Evolutionary conservation across 305 asterid species (phyloP).

Genomic region (Nicotiana rustica): DNA sequence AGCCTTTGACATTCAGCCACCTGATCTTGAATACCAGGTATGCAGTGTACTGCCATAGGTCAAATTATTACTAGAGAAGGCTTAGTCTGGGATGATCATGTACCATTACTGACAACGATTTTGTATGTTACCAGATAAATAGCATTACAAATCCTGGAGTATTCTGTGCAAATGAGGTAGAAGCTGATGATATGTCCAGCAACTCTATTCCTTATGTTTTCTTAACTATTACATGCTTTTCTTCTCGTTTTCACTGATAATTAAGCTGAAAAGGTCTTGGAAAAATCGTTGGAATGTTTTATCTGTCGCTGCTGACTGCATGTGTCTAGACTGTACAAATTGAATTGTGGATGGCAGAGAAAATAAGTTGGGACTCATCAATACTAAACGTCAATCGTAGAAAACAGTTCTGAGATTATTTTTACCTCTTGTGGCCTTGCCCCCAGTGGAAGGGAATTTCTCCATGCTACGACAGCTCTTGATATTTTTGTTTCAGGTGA

Average conservation of each 20-base stretch:
- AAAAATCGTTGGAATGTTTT: not conserved
- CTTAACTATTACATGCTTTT: constrained; percentile 2
- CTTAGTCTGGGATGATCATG: constrained; percentile 9
- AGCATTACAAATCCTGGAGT: constrained; percentile 88
- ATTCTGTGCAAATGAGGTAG: constrained; percentile 83
- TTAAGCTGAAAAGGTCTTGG: not conserved
- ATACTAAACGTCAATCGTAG: not conserved
- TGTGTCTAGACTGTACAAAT: not conserved
- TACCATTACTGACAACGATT: constrained; percentile 31
- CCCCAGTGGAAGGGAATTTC: constrained; percentile 3
- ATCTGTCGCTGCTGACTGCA: not conserved
- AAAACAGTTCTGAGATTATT: not conserved
- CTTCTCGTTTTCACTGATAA: constrained; percentile 20
- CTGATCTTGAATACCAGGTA: constrained; percentile 77
- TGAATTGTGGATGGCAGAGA: not conserved
- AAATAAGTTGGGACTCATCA: not conserved
- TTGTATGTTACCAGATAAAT: constrained; percentile 57
- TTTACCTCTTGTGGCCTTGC: not conserved
- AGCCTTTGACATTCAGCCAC: constrained; percentile 65
- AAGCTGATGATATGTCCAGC: constrained; percentile 27
- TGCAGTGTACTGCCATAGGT: constrained; percentile 34
- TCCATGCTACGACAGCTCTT: constrained; percentile 32
- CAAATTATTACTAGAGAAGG: constrained; percentile 17
- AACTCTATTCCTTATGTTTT: constrained; percentile 11
- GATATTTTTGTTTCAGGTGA: constrained; percentile 55